phyloP scores from a whole-genome alignment of 768 basidiomycete genomes.

The Pluteus cervinus region DNA sequence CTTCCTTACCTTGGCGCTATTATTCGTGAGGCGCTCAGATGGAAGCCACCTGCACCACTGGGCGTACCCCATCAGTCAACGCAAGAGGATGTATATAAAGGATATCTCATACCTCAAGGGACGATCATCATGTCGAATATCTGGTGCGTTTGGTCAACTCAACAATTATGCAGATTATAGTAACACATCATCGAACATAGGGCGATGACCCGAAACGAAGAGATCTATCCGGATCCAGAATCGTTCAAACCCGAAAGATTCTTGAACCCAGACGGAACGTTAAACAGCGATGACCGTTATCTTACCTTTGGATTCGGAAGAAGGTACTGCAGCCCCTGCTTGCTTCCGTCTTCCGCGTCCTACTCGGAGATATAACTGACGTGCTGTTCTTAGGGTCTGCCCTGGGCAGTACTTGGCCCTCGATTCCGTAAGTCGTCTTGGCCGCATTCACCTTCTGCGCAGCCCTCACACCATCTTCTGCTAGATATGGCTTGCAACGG shows the following conservation, averaged over 20 bases:
- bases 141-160: constrained; percentile 10
- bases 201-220: constrained; percentile 11
- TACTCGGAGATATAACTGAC: too few relatives aligned
- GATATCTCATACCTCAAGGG: constrained; percentile 31
- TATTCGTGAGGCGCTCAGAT: constrained; percentile 21
- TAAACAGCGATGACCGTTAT: neutral
- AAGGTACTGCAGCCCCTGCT: neutral
- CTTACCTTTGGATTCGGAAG: constrained; percentile 1
- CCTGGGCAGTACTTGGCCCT: too few relatives aligned
- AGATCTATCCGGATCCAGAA: constrained; percentile 11
- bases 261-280: neutral
- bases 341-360: neutral
- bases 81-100: constrained; percentile 26
- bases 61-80: constrained; percentile 12
- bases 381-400: too few relatives aligned
- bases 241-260: constrained; percentile 11
- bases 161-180: neutral
- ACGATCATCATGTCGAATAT: constrained; percentile 15
- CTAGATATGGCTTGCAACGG: too few relatives aligned
- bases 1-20: constrained; percentile 27
- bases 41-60: constrained; percentile 18
- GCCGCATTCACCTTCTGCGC: too few relatives aligned
- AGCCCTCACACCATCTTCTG: too few relatives aligned
- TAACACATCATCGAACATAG: constrained; percentile 4
- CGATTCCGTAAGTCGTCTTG: too few relatives aligned